These are phyloP conservation scores for Sutorius australiensis DNA, from an alignment of 768 basidiomycete genomes.

Conservation along the genomic window DNA sequence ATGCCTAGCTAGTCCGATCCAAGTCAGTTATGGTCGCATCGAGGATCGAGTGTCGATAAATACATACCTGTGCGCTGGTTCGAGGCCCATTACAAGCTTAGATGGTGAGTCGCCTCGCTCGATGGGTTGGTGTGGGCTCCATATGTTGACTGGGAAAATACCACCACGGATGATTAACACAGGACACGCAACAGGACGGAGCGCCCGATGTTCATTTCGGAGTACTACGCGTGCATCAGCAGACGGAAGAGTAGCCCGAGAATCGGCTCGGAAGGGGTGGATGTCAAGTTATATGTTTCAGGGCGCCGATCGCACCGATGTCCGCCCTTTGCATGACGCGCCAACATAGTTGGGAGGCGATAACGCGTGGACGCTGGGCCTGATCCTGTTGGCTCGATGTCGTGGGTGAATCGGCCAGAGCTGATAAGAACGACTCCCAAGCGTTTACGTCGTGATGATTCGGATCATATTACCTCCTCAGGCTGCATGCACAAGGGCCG, in stretches of 20 bases:
- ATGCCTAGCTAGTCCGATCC: neutral
- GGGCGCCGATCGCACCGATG: neutral
- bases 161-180: neutral
- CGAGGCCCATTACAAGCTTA: neutral
- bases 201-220: neutral
- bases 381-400: conserved; percentile 5
- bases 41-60: neutral
- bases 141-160: neutral
- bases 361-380: neutral
- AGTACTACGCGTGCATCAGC: neutral
- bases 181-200: neutral
- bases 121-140: neutral
- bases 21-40: neutral
- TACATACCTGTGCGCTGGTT: neutral
- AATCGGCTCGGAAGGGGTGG: neutral
- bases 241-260: neutral
- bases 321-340: neutral
- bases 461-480: conserved; percentile 2
- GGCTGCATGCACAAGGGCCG: neutral
- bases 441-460: neutral
- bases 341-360: neutral
- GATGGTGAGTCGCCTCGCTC: neutral
- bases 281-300: neutral
- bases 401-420: neutral
- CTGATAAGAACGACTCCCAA: neutral